Percentiles rank a stretch among this genome's conserved stretches.
Evolutionary conservation across 352 stramenopile species (phyloP).

Genomic region (Pythium utonaiense): DNA sequence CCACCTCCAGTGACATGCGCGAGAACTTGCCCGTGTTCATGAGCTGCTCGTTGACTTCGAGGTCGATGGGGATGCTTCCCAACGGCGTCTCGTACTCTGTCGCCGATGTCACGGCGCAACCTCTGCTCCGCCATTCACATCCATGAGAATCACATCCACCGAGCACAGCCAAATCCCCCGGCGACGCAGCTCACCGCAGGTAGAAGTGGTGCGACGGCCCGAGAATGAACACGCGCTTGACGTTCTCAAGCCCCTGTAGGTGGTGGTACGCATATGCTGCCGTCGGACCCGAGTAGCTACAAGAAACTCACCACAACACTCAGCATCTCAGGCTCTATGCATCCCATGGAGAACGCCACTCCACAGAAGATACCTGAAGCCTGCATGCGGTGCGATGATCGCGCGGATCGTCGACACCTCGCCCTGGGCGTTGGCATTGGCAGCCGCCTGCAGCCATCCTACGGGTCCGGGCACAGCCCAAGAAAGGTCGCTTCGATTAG

Average conservation of each 20-base stretch:
- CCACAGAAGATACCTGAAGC: slow-evolving; percentile 45
- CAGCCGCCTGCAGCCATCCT: slow-evolving; percentile 56
- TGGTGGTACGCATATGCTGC: slow-evolving; percentile 93
- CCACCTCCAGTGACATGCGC: slow-evolving; percentile 80
- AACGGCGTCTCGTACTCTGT: slow-evolving; percentile 92
- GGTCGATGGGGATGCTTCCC: slow-evolving; percentile 90
- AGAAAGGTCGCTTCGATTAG: not conserved
- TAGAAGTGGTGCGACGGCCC: slow-evolving; percentile 97
- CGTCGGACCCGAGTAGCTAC: slow-evolving; percentile 92
- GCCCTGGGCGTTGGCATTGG: slow-evolving; percentile 33
- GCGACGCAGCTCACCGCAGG: slow-evolving; percentile 60
- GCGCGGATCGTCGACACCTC: slow-evolving; percentile 47
- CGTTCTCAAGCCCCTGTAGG: slow-evolving; percentile 58
- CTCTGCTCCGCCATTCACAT: slow-evolving; percentile 39
- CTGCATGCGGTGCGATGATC: slow-evolving; percentile 87
- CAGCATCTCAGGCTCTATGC: not conserved
- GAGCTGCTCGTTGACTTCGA: slow-evolving; percentile 87
- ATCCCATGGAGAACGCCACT: no score
- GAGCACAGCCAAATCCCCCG: slow-evolving; percentile 1
- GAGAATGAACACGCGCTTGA: slow-evolving; percentile 90
- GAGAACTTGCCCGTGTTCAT: slow-evolving; percentile 76
- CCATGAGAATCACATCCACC: not conserved
- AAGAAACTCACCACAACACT: not conserved
- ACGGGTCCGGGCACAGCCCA: slow-evolving; percentile 9
- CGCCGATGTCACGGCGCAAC: slow-evolving; percentile 82